These are phyloP conservation scores for Copromyces sp. DNA, from an alignment of 495 filamentous ascomycete species.

Conservation along the genomic window DNA sequence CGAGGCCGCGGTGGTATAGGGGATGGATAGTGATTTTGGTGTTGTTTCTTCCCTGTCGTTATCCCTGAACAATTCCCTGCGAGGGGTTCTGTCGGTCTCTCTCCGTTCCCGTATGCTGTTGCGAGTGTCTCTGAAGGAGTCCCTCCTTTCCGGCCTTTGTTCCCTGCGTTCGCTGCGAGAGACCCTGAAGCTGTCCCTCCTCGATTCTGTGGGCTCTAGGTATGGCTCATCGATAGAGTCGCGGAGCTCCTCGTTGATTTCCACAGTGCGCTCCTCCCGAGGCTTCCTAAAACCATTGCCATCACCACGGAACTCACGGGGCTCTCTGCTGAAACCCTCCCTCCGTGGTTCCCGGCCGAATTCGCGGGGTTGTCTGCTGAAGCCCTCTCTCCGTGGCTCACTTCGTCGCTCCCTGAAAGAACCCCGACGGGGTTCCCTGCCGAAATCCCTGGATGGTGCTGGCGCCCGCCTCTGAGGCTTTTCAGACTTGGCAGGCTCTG, in stretches of 20 bases:
- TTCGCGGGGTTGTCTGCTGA: background rate
- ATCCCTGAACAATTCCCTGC: background rate
- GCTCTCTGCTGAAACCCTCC: conserved; percentile 1
- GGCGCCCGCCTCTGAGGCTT: background rate
- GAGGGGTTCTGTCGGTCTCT: background rate
- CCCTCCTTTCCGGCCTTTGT: background rate
- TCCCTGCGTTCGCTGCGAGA: background rate
- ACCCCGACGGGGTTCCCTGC: background rate
- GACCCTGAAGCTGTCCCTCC: background rate
- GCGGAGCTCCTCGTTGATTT: background rate
- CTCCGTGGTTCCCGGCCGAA: background rate
- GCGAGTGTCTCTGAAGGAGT: background rate
- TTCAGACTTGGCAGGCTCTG: background rate
- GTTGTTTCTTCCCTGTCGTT: background rate
- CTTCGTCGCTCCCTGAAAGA: background rate
- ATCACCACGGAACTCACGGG: background rate
- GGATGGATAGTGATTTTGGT: conserved; percentile 46
- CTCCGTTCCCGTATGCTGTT: background rate
- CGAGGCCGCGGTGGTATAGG: conserved; percentile 75
- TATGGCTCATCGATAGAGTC: background rate
- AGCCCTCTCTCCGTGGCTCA: background rate
- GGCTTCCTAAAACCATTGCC: background rate
- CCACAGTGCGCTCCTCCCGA: background rate
- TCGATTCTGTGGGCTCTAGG: background rate
- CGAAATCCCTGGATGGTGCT: background rate